phyloP scores from a whole-genome alignment of 2,329 filamentous ascomycete species.

The Chaetoscypha palmicola region DNA sequence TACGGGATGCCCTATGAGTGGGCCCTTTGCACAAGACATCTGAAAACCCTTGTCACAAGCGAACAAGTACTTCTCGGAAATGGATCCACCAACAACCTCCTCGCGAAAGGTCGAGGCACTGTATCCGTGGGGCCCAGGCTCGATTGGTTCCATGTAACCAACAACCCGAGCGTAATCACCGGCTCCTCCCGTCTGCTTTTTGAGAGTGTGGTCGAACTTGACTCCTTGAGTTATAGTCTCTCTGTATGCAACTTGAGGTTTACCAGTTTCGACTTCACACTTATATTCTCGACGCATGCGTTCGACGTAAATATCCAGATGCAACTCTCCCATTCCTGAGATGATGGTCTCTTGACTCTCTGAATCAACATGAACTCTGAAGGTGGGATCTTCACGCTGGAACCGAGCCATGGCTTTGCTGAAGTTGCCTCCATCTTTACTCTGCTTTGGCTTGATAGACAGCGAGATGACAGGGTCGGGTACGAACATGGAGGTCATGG shows the following conservation, averaged over 20 bases:
- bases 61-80: slow-evolving; percentile 91
- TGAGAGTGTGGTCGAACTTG: slow-evolving; percentile 87
- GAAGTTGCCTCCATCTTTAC: slow-evolving; percentile 87
- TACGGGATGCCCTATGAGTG: slow-evolving; percentile 86
- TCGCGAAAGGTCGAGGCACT: slow-evolving; percentile 76
- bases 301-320: slow-evolving; percentile 96
- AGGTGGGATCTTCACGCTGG: slow-evolving; percentile 96
- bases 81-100: slow-evolving; percentile 80
- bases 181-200: slow-evolving; percentile 91
- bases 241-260: slow-evolving; percentile 93
- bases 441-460: slow-evolving; percentile 93
- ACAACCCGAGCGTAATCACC: slow-evolving; percentile 92
- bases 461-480: slow-evolving; percentile 97
- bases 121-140: slow-evolving; percentile 36
- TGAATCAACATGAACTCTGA: slow-evolving; percentile 84
- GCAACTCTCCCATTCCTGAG: slow-evolving; percentile 95
- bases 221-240: slow-evolving; percentile 79
- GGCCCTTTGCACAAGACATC: slow-evolving; percentile 73
- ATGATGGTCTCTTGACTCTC: slow-evolving; percentile 97
- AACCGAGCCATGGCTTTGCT: slow-evolving; percentile 98
- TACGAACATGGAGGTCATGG: slow-evolving; percentile 97
- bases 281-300: slow-evolving; percentile 95
- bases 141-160: slow-evolving; percentile 84
- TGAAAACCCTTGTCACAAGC: slow-evolving; percentile 96
- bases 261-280: slow-evolving; percentile 90